These are phyloP conservation scores for Aspergillus campestris DNA, from an alignment of 495 filamentous ascomycete species.

Conservation along the genomic window DNA sequence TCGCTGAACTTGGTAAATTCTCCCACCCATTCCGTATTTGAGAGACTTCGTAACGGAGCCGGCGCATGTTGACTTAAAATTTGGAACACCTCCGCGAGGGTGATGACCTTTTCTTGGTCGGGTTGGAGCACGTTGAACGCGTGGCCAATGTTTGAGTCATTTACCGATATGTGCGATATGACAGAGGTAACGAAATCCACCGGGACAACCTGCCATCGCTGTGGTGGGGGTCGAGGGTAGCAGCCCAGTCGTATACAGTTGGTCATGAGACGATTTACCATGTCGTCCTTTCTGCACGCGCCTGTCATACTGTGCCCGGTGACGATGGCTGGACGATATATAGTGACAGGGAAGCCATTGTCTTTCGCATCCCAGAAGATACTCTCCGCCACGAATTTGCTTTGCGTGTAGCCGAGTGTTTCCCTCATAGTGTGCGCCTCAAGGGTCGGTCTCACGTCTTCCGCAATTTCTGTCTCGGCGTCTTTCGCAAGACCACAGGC, in stretches of 20 bases:
- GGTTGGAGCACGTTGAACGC: slow-evolving; percentile 11
- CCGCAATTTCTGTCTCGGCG: not conserved
- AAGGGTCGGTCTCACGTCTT: slow-evolving; percentile 5
- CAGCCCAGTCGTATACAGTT: slow-evolving; percentile 4
- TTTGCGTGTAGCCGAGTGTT: slow-evolving; percentile 9
- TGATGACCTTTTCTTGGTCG: not conserved
- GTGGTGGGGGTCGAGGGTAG: slow-evolving; percentile 6
- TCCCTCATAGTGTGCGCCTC: slow-evolving; percentile 1
- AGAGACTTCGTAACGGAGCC: not conserved
- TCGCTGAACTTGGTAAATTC: not conserved
- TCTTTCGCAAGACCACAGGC: slow-evolving; percentile 3
- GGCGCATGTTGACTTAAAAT: not conserved
- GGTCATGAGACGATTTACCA: slow-evolving; percentile 6
- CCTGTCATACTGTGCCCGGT: slow-evolving; percentile 6
- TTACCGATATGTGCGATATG: slow-evolving; percentile 4
- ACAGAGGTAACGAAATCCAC: slow-evolving; percentile 7
- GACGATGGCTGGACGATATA: slow-evolving; percentile 9
- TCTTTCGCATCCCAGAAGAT: slow-evolving; percentile 7
- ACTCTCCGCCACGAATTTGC: slow-evolving; percentile 9
- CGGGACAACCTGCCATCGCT: slow-evolving; percentile 6
- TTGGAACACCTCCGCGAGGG: not conserved
- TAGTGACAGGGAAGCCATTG: slow-evolving; percentile 8
- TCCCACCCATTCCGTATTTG: not conserved
- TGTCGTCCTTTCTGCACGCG: slow-evolving; percentile 11
- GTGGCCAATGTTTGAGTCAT: not conserved